A percentile compares a stretch with the other conserved stretches of the same genome.
phyloP scores from a whole-genome alignment of 768 basidiomycete genomes.

The Podaxis sp. region DNA sequence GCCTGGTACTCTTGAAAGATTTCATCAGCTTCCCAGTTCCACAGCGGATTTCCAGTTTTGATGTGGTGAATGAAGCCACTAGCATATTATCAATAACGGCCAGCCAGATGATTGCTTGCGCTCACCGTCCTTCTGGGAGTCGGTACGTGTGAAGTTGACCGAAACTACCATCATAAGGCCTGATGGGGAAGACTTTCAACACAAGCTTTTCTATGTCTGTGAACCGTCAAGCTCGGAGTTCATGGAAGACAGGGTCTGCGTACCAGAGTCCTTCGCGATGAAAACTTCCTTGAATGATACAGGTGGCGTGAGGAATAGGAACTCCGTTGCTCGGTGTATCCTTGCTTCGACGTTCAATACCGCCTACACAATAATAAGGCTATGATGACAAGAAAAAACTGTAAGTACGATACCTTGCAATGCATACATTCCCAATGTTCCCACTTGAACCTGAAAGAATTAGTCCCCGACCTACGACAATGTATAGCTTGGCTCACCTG shows the following conservation, averaged over 20 bases:
- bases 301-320: slow-evolving; percentile 32
- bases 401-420: slow-evolving; percentile 46
- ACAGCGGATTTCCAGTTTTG: slow-evolving; percentile 36
- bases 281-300: slow-evolving; percentile 31
- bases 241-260: background rate
- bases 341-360: slow-evolving; percentile 24
- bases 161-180: slow-evolving; percentile 19
- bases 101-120: background rate
- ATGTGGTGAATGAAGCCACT: slow-evolving; percentile 70
- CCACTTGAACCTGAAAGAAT: slow-evolving; percentile 61
- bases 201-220: slow-evolving; percentile 32
- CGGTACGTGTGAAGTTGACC: slow-evolving; percentile 46
- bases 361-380: background rate
- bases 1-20: slow-evolving; percentile 69
- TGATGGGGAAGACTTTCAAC: slow-evolving; percentile 22
- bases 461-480: background rate
- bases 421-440: slow-evolving; percentile 67
- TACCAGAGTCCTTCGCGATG: slow-evolving; percentile 33
- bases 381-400: too few relatives aligned
- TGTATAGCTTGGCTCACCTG: slow-evolving; percentile 41
- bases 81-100: background rate
- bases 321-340: slow-evolving; percentile 35
- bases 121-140: slow-evolving; percentile 48
- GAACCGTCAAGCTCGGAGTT: background rate
- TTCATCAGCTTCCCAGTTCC: slow-evolving; percentile 48